Conservation (phyloP, 2,329 filamentous ascomycete species). For the Huntiella savannae region DNA sequence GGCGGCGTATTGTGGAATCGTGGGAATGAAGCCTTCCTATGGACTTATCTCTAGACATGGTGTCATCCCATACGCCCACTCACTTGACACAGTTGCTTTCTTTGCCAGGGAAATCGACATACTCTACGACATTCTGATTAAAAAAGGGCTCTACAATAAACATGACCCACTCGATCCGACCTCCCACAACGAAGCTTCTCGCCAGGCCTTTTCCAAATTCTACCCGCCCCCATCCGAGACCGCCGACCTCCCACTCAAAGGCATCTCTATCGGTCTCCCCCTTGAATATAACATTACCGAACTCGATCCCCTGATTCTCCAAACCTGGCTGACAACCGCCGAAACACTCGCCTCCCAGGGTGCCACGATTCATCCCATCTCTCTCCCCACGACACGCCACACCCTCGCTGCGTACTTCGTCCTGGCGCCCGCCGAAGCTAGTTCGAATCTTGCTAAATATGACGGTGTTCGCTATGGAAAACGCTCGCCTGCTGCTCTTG, state of each 20-base stretch:
- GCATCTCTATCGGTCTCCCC: constrained; percentile 36
- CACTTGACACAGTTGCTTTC: constrained; percentile 74
- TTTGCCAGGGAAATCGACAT: constrained; percentile 35
- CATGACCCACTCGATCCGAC: constrained; percentile 61
- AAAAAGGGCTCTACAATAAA: constrained; percentile 26
- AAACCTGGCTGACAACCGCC: constrained; percentile 49
- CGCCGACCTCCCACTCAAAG: constrained; percentile 11
- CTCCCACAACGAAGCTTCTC: constrained; percentile 37
- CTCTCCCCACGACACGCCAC: constrained; percentile 63
- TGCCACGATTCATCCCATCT: constrained; percentile 54
- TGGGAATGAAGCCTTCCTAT: constrained; percentile 86
- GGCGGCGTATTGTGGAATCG: constrained; percentile 64
- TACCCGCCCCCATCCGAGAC: constrained; percentile 23
- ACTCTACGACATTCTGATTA: constrained; percentile 34
- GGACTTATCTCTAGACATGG: constrained; percentile 72
- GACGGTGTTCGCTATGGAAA: constrained; percentile 86
- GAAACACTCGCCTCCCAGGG: constrained; percentile 41
- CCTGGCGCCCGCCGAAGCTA: constrained; percentile 83
- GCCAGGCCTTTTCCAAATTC: constrained; percentile 25
- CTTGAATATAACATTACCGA: constrained; percentile 78
- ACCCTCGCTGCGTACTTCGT: constrained; percentile 91
- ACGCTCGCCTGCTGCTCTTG: constrained; percentile 20
- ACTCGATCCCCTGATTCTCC: constrained; percentile 48
- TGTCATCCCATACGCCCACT: constrained; percentile 82
- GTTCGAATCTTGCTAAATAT: constrained; percentile 90